Percentiles rank a stretch among this genome's conserved stretches.
These are phyloP conservation scores for Periconia sp. DNA, from an alignment of 2,329 filamentous ascomycete species.

Conservation along the genomic window DNA sequence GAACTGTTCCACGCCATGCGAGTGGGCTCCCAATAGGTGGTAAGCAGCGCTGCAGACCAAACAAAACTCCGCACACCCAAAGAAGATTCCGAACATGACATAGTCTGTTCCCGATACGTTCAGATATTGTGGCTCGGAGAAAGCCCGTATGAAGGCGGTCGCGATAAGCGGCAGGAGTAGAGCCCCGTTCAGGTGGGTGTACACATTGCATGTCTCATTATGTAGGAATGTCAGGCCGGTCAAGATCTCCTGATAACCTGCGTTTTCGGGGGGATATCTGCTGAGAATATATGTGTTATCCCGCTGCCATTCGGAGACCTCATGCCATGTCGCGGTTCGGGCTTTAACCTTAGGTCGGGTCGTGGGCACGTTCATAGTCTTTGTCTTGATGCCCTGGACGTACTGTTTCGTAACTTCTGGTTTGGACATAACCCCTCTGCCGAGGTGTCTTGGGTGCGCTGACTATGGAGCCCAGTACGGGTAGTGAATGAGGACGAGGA, in stretches of 20 bases:
- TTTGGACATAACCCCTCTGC: too few relatives aligned
- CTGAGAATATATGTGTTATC: conserved; percentile 59
- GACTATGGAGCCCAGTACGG: too few relatives aligned
- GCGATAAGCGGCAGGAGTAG: conserved; percentile 11
- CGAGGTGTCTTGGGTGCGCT: too few relatives aligned
- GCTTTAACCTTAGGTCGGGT: too few relatives aligned
- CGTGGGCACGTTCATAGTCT: too few relatives aligned
- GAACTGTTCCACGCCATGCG: conserved; percentile 2
- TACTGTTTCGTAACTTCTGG: too few relatives aligned
- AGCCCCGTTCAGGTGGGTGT: conserved; percentile 62
- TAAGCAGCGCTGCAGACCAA: conserved; percentile 1
- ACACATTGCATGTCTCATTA: conserved; percentile 72
- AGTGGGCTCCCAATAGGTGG: conserved; percentile 1
- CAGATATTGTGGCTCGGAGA: neutral
- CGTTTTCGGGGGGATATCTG: conserved; percentile 66
- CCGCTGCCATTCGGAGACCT: neutral
- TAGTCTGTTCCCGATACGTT: neutral
- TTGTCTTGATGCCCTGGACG: too few relatives aligned
- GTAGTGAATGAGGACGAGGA: too few relatives aligned
- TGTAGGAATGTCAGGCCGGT: conserved; percentile 65
- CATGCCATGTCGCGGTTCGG: too few relatives aligned
- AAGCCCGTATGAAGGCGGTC: neutral
- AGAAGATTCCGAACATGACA: conserved; percentile 3
- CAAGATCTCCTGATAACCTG: conserved; percentile 62
- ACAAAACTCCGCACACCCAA: neutral